Evolutionary conservation across 768 basidiomycete species (phyloP).

Genomic region (Lactifluus subvellereus): DNA sequence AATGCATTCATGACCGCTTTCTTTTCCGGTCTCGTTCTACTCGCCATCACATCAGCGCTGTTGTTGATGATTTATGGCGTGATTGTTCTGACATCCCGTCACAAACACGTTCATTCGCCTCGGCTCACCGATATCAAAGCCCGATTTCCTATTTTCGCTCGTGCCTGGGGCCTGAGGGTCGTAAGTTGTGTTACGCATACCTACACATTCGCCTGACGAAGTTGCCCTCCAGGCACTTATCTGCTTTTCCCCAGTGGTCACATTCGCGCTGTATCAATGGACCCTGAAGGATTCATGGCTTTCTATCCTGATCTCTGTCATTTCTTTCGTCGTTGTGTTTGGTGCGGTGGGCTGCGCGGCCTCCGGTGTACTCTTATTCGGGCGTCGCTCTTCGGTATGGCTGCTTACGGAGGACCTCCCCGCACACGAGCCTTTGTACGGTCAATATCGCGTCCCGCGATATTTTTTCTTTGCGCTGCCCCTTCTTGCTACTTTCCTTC

Average conservation of each 20-base stretch:
- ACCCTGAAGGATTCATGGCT: conserved; percentile 86
- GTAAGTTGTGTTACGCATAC: conserved; percentile 39
- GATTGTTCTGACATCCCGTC: conserved; percentile 20
- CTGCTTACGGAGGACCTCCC: conserved; percentile 38
- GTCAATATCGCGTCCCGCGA: conserved; percentile 57
- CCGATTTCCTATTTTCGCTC: conserved; percentile 43
- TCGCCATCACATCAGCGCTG: conserved; percentile 50
- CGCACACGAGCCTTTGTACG: conserved; percentile 54
- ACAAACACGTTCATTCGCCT: conserved; percentile 24
- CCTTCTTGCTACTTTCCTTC: conserved; percentile 53
- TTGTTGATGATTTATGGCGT: conserved; percentile 49
- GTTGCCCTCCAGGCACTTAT: conserved; percentile 47
- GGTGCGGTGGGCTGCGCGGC: conserved; percentile 45
- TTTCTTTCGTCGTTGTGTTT: conserved; percentile 52
- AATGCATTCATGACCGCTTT: conserved; percentile 93
- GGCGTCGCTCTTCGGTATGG: conserved; percentile 37
- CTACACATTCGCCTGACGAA: neutral
- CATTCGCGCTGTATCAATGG: conserved; percentile 89
- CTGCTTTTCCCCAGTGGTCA: conserved; percentile 58
- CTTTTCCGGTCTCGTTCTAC: conserved; percentile 59
- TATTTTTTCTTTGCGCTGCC: conserved; percentile 62
- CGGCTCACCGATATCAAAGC: conserved; percentile 25
- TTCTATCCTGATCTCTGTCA: conserved; percentile 69
- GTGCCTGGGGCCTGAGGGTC: conserved; percentile 60
- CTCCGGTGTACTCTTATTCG: conserved; percentile 44